Evolutionary conservation across 805 yeast species (phyloP), one percentile per base, ranked within the genome.

Genomic region (Yarrowia sp.): DNA sequence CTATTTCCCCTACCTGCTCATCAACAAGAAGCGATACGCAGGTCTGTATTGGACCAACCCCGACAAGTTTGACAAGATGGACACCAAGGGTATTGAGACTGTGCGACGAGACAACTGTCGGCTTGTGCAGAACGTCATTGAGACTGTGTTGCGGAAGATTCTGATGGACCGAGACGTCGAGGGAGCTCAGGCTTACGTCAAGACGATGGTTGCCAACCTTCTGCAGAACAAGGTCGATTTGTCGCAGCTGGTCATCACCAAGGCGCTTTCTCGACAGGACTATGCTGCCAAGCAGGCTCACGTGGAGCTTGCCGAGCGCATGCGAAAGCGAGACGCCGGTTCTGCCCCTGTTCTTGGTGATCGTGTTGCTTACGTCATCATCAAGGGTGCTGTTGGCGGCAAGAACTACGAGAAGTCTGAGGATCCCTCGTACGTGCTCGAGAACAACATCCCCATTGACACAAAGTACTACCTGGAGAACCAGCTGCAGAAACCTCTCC

Each of bases 101-200:
- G 99, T 94, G 42, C 85, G 99, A 74, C 85, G 99, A 79, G 99
- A 94, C 71, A 96, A 96, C 66, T 94, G 99, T 74, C 83, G 96
- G 41, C 77, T 94, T 67, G 99, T 96, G 4, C 97, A 92, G 68
- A 87, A 89, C 69, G 99, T 96, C 18, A 89, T 94, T 74, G 96
- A 97, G 19, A 88, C 90, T 63, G 96, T 94, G 1, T 77, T 94
- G 69, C 90, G 89, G 65, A 81, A 83, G 65, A 90, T 96, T 63
- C 77, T 94, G 66, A 94, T 92, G 69, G 93, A 90, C 53, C 80
- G 97, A 68, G 87, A 94, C 71, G 96, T 91, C 16, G 81, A 79
- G 8, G 90, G 86, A 19, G 98, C 99, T 0, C 87, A 90, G 69
- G 77, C 80, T 10, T 94, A 83, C 74, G 97, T 94, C 35, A 92